Base-by-base conservation (phyloP, 2,329 filamentous ascomycete species). In the Ramularia collo-cygni region DNA sequence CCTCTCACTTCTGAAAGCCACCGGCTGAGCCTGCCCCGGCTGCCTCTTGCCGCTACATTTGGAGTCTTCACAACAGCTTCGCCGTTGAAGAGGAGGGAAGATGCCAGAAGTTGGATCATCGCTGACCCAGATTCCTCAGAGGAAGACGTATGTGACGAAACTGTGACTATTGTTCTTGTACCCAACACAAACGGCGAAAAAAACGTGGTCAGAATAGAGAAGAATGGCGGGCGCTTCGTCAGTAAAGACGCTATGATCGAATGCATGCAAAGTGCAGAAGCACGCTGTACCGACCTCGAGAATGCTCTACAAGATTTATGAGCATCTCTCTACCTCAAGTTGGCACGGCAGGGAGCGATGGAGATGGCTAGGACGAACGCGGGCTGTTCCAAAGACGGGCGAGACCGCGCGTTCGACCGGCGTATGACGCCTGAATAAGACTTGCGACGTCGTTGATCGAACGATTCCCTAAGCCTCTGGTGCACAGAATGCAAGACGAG, bases 61-160 rank as follows among this genome's bases (percentile, higher is more conserved):
- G 78, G 76, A 6, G 79, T 95, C 8, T 93, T 95, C 58, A 79
- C 76, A 33, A 81, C 80, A 52, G 60, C 53, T 48, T 52, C 64
- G 36, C 53, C 62, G 64, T 52, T 71, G 64, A 49, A 72, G 69
- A 56, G 72, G 70, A 57, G 43, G 40, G 54, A 50, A 44, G 61
- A 59, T 48, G 46, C 51, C 12, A 53, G 58, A 41, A 59, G 42
- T 32, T 94, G 88, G 86, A 69, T 95, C 2, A 65, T 98, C 42
- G 77, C 84, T 5, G 92, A 98, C 65, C 87, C 87, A 2, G 92
- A 98, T 66, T 77, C 79, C 15, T 82, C 94, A 52, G 92, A 98
- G 67, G 92, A 96, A 67, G 77, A 75, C 7, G 65, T 94, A 30
- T 94, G 87, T 58, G 72, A 80, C 46, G 92, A 98, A 70, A 75